phyloP scores from a whole-genome alignment of 176 grass and related monocot species.

The Chrysopogon serrulatus region DNA sequence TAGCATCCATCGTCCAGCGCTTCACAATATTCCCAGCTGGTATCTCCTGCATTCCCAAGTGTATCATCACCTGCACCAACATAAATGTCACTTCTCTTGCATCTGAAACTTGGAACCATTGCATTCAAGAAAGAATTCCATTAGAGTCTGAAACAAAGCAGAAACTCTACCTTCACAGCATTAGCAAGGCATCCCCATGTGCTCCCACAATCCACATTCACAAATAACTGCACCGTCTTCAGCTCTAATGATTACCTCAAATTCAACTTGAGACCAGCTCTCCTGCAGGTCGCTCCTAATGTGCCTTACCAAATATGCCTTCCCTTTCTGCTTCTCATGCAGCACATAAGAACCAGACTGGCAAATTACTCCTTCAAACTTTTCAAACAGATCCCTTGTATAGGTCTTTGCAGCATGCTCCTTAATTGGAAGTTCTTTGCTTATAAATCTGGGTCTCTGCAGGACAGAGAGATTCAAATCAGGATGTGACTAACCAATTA shows the following conservation, averaged over 20 bases:
- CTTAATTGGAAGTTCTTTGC: background rate
- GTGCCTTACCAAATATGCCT: background rate
- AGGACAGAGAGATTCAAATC: background rate
- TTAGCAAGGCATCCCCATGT: conserved; percentile 17
- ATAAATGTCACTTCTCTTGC: background rate
- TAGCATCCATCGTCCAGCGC: background rate
- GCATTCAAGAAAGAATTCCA: background rate
- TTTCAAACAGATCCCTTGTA: conserved; percentile 1
- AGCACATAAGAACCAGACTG: conserved; percentile 10
- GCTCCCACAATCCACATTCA: conserved; percentile 3
- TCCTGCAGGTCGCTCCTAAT: background rate
- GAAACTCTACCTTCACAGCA: conserved; percentile 11
- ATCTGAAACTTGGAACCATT: background rate
- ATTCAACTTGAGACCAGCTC: conserved; percentile 10
- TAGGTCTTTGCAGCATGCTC: conserved; percentile 7
- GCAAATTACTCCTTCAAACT: background rate
- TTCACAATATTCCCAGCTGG: conserved; percentile 3
- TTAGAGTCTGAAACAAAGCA: background rate
- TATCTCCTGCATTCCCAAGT: conserved; percentile 13
- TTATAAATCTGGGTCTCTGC: background rate
- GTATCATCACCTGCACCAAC: conserved; percentile 13
- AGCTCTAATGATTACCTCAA: conserved; percentile 1
- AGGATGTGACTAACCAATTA: background rate
- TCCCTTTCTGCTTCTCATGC: conserved; percentile 6
- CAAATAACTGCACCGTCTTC: conserved; percentile 8